Evolutionary conservation across 257 asterid species (phyloP).

Genomic region (Linderniella brevidens): DNA sequence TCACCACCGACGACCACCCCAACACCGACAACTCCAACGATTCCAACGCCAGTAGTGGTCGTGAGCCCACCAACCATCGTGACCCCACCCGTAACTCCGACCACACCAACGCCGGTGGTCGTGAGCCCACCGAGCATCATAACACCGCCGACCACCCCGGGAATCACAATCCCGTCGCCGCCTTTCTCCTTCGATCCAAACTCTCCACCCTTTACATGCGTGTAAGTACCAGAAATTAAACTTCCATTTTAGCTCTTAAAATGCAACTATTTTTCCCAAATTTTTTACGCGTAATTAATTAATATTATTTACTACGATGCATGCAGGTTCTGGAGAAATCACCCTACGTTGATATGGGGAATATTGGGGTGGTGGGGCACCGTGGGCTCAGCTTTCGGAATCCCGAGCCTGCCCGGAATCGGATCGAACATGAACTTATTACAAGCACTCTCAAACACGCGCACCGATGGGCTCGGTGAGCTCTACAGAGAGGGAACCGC

Average conservation of each 20-base stretch:
- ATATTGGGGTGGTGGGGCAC: conserved; percentile 36
- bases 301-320: too few species aligned
- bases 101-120: too few species aligned
- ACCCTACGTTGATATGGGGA: conserved; percentile 40
- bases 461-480: conserved; percentile 50
- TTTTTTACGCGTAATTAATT: too few species aligned
- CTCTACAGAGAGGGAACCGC: conserved; percentile 95
- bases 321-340: conserved; percentile 49
- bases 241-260: background rate
- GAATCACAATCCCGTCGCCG: conserved; percentile 13
- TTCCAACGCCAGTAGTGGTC: conserved; percentile 10
- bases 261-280: too few species aligned
- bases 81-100: too few species aligned
- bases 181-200: conserved; percentile 45
- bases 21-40: conserved; percentile 26
- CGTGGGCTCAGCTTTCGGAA: conserved; percentile 27
- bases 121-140: too few species aligned
- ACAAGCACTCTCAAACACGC: conserved; percentile 58
- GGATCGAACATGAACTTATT: conserved; percentile 42
- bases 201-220: conserved; percentile 85
- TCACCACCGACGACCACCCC: conserved; percentile 19
- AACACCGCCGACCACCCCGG: too few species aligned
- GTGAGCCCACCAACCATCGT: too few species aligned
- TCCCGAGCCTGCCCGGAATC: conserved; percentile 16
- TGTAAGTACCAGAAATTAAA: conserved; percentile 25